Evolutionary conservation across 1,284 basidiomycete species (phyloP), one percentile per base, ranked within the genome.

Genomic region (Trichosporon coremiiforme): DNA sequence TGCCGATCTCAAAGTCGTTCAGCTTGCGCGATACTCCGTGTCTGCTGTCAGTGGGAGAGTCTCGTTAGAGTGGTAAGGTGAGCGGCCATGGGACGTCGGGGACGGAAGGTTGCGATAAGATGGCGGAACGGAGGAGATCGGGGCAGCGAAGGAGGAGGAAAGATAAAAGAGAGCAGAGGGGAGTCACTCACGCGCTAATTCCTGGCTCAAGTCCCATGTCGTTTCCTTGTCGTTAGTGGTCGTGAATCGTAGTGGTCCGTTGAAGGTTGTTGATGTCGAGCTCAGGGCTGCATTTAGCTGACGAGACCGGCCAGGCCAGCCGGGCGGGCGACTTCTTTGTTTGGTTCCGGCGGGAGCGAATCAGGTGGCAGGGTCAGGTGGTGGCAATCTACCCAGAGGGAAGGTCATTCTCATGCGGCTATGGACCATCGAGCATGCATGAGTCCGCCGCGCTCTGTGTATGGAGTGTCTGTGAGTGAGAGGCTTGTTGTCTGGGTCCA

Each of bases 1-100:
- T 88, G 10, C 96, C 96, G 74, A 98, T 95, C 76, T 98, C 95
- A 78, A 99, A 98, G 66, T 81, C 76, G 35, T 64, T 73, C 41
- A 83, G 73, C 9, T 35, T 62, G 3, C 57, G 57, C 8, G 57
- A 62, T 4, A 62, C 68, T 17, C 70, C 67, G 60, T 70, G 69
- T 36, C 35, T 75, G 47, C 71, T 73, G 74, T 62, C 33, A 62
- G 57, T 25, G 6, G 33, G 33, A 10, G 6, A 35, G 33, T 6
- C 9, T 35, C 33, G 7, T 35, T 35, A 1, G 9, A 10, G 6
- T 10, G 33, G 9, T 35, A 35, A 6, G 33, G 9, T 25, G 20
- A 12, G 22, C 8, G 20, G 20, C 25, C 9, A 10, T 55, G 7
- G 53, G n/a, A 25, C 25, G 25, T 25, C 25, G 25, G 25, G 25